Conservation (phyloP, 768 basidiomycete species). For the Calocybe gangraenosa region DNA sequence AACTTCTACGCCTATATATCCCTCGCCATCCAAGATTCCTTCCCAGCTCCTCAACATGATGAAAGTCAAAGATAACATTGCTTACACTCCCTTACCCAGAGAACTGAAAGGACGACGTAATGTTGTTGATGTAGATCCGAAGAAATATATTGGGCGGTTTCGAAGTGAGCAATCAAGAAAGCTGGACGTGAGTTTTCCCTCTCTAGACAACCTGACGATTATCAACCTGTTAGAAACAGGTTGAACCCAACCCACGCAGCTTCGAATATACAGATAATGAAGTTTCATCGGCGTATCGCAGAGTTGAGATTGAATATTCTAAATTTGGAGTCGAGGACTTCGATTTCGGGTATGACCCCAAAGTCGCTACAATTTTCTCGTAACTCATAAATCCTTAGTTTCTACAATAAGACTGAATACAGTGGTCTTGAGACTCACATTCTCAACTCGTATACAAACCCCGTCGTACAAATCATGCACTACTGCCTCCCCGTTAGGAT, state of each 20-base stretch:
- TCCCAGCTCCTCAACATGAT: slow-evolving; percentile 70
- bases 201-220: neutral
- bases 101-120: slow-evolving; percentile 85
- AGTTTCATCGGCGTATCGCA: slow-evolving; percentile 79
- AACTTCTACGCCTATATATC: slow-evolving; percentile 42
- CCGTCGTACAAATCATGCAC: slow-evolving; percentile 86
- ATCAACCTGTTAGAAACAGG: slow-evolving; percentile 26
- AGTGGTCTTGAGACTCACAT: slow-evolving; percentile 98
- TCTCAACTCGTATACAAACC: slow-evolving; percentile 94
- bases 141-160: slow-evolving; percentile 67
- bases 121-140: slow-evolving; percentile 50
- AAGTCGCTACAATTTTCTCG: neutral
- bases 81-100: slow-evolving; percentile 84
- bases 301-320: slow-evolving; percentile 96
- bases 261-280: slow-evolving; percentile 52
- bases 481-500: slow-evolving; percentile 73
- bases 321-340: slow-evolving; percentile 99
- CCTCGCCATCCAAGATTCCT: slow-evolving; percentile 77
- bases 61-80: slow-evolving; percentile 85
- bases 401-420: slow-evolving; percentile 87
- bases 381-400: slow-evolving; percentile 40
- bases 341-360: slow-evolving; percentile 78
- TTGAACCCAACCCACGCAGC: slow-evolving; percentile 48
- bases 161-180: slow-evolving; percentile 69
- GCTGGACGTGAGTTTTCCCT: slow-evolving; percentile 34